Base-by-base conservation (phyloP, 768 basidiomycete species). In the Leccinum broughii region DNA sequence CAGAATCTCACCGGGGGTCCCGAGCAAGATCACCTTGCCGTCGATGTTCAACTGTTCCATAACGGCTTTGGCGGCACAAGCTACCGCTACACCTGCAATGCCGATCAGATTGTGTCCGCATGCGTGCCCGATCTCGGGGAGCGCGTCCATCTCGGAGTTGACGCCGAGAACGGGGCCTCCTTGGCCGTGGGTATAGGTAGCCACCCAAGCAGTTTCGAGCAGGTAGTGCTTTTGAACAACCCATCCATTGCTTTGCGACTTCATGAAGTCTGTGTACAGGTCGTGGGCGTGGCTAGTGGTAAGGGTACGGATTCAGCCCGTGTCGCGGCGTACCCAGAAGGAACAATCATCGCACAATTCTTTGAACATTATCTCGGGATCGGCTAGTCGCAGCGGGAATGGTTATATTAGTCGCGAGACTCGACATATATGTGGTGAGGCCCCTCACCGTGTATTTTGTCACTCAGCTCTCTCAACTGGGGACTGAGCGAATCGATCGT, bases 41-140 rank as follows among this genome's bases (percentile, higher is more conserved):
- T 85, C 67, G 41, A 93, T 84, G 62, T 86, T 72, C 62, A 86
- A 80, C 56, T 82, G 76, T 57, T 86, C 74, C 61, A 93, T 75
- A 1, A 83, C 88, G 6, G 79, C 79, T 68, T 85, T 87, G n/a
- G 88, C 80, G 0, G 86, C 88, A 56, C 84, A 79, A 0, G 90
- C 87, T 28, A 90, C 81, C 2, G 86, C 89, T 13, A 92, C 86
- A 4, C 90, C 90, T 57, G 79, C 66, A 24, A 92, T 89, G 1
- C 88, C 90, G 55, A 93, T 93, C 52, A 93, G 77, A 65, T 93
- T 93, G 68, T 93, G 91, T 3, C 91, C 91, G 66, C 91, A 93
- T 1, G 87, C 89, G 63, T 90, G 89, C 0, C 89, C 85, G 41
- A 87, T 77, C 0, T 82, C 76, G 17, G 73, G 74, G 11, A 88